Evolutionary conservation across 192 early-diverging fungal species (phyloP).

Genomic region (Rhizophagus clarus): DNA sequence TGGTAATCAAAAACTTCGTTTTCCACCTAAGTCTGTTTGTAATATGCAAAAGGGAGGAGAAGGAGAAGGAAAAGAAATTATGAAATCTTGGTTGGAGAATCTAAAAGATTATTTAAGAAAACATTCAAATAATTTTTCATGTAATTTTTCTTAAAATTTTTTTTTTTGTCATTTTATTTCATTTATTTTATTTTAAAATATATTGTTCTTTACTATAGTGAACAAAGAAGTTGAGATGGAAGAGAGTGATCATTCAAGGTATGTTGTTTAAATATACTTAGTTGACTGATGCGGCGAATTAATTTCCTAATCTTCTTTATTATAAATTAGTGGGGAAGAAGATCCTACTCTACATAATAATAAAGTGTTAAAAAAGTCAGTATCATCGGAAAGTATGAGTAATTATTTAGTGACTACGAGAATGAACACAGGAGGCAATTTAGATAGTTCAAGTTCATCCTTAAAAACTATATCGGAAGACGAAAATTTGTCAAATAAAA

Average conservation of each 20-base stretch:
- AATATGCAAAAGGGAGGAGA: constrained; percentile 18
- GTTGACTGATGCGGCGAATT: neutral
- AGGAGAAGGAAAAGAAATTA: constrained; percentile 19
- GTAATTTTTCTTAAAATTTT: neutral
- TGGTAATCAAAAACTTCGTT: constrained; percentile 38
- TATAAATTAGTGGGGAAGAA: neutral
- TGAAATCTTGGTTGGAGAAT: constrained; percentile 14
- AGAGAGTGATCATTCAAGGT: constrained; percentile 18
- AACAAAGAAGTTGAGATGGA: neutral
- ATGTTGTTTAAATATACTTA: neutral
- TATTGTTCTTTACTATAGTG: neutral
- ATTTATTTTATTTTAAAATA: neutral
- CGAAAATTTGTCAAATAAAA: constrained; percentile 1
- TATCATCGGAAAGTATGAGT: neutral
- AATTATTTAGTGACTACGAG: neutral
- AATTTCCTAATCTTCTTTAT: neutral
- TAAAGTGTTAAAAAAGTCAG: constrained; percentile 6
- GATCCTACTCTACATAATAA: neutral
- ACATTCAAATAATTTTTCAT: neutral
- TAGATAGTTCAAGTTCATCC: neutral
- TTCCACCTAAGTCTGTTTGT: constrained; percentile 36
- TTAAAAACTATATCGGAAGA: constrained; percentile 25
- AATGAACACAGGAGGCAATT: neutral
- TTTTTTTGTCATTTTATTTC: neutral
- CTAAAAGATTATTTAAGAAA: constrained; percentile 27